A percentile compares a stretch with the other conserved stretches of the same genome.
Conservation (phyloP, 257 asterid species). For the Mitragyna speciosa region DNA sequence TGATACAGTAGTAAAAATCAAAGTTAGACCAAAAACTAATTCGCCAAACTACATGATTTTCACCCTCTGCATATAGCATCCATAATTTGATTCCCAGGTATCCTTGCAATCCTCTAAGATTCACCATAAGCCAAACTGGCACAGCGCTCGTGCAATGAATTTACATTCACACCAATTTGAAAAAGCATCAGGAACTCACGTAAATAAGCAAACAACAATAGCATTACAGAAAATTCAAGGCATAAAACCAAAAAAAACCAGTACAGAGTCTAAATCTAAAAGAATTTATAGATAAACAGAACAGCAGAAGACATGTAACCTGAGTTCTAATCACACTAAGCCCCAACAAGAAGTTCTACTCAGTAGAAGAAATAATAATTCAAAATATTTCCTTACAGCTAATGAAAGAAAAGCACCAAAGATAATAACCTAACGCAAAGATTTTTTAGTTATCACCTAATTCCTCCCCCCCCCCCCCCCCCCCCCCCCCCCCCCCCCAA, state of each 20-base stretch:
- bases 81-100: not conserved
- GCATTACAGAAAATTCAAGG: constrained; percentile 14
- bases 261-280: constrained; percentile 24
- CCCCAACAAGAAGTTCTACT: constrained; percentile 34
- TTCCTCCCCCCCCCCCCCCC: too few relatives aligned
- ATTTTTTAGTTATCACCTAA: constrained; percentile 40
- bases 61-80: not conserved
- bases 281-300: constrained; percentile 11
- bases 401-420: constrained; percentile 37
- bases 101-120: not conserved
- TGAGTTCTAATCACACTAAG: constrained; percentile 32
- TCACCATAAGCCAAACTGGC: not conserved
- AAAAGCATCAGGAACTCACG: not conserved
- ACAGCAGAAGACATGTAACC: constrained; percentile 3
- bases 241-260: constrained; percentile 17
- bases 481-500: too few relatives aligned
- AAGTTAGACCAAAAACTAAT: not conserved
- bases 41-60: not conserved
- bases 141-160: not conserved
- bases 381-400: constrained; percentile 47
- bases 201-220: not conserved
- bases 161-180: not conserved
- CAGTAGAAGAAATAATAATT: constrained; percentile 49
- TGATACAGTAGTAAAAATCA: not conserved
- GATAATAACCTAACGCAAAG: constrained; percentile 32